Percentiles rank a stretch among this genome's conserved stretches.
phyloP scores from a whole-genome alignment of 768 basidiomycete species.

The Fibroporia radiculosa region DNA sequence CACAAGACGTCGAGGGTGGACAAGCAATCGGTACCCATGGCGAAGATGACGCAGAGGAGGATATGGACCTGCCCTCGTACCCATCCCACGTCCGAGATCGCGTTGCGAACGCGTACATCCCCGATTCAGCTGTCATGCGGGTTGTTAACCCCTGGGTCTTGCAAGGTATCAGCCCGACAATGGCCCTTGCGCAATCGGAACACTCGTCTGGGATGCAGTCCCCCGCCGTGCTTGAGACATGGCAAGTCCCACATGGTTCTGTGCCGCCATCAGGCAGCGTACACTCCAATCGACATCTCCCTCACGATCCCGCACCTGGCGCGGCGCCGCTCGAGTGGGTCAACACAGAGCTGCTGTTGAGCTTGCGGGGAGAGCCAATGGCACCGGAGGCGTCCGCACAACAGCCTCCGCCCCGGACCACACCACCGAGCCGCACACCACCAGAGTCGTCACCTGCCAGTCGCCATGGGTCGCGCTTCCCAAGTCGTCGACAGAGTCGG shows the following conservation, averaged over 20 bases:
- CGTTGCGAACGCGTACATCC: constrained; percentile 69
- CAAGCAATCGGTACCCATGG: constrained; percentile 14
- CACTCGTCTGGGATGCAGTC: constrained; percentile 16
- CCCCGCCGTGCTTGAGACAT: constrained; percentile 17
- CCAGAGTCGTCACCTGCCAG: constrained; percentile 20
- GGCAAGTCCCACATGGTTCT: constrained; percentile 8
- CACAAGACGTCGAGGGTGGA: constrained; percentile 27
- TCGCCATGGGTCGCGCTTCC: constrained; percentile 15
- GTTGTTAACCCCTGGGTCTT: constrained; percentile 57
- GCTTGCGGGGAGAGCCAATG: constrained; percentile 37
- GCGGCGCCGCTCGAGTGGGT: constrained; percentile 63
- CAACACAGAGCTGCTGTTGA: constrained; percentile 76
- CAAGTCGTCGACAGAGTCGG: constrained; percentile 25
- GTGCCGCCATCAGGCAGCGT: constrained; percentile 5
- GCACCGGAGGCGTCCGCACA: constrained; percentile 17
- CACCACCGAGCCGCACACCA: constrained; percentile 22
- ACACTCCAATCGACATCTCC: constrained; percentile 18
- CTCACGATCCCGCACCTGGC: constrained; percentile 28
- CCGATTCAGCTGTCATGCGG: constrained; percentile 55
- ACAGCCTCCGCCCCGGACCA: constrained; percentile 13
- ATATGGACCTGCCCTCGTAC: constrained; percentile 81
- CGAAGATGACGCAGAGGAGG: constrained; percentile 44
- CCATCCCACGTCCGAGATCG: constrained; percentile 85
- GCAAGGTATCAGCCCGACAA: constrained; percentile 33
- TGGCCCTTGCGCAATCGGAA: constrained; percentile 9